Conservation (phyloP, 176 grass and related monocot species). For the Triticum aestivum region IWGSC_CS_RefSeq_v2.1 NC_057801.1:389297556-389298055, state of each 20-base stretch:
- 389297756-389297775: not conserved
- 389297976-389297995: not conserved
- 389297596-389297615: not conserved
- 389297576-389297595: not conserved
- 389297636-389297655: constrained; percentile 8
- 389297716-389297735: not conserved
- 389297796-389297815: constrained; percentile 1
- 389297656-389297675: not conserved
- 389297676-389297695: not conserved
- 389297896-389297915: not conserved
- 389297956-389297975: not conserved
- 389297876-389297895: not conserved
- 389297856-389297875: not conserved
- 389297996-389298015: not conserved
- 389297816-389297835: not conserved
- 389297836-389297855: constrained; percentile 1
- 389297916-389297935: not conserved
- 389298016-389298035: not conserved
- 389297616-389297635: not conserved
- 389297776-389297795: not conserved
- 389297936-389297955: not conserved
- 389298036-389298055: not conserved
- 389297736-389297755: not conserved
- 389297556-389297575: not conserved
- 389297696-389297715: not conserved